phyloP scores from a whole-genome alignment of 495 filamentous ascomycete species.

The Penicillium bialowiezense region DNA sequence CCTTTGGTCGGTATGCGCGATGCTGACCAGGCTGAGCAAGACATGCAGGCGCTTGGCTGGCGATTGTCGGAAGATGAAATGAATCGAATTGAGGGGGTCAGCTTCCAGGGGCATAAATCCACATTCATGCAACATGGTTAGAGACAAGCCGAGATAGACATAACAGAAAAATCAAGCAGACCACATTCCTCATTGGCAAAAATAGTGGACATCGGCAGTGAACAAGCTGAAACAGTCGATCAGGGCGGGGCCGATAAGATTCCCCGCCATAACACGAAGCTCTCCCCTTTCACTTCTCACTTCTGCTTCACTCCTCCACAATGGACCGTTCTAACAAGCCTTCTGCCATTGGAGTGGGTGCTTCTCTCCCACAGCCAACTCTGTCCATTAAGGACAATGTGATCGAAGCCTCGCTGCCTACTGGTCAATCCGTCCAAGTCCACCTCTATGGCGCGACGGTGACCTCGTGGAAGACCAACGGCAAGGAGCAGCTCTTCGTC shows the following conservation, averaged over 20 bases:
- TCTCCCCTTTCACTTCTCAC: not conserved
- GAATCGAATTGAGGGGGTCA: slow-evolving; percentile 21
- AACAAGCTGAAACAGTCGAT: too few relatives aligned
- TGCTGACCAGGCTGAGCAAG: slow-evolving; percentile 21
- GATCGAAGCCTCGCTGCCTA: slow-evolving; percentile 72
- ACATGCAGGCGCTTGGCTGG: slow-evolving; percentile 29
- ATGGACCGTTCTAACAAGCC: slow-evolving; percentile 87
- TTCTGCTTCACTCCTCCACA: slow-evolving; percentile 1
- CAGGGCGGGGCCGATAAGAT: not conserved
- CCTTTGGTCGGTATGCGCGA: slow-evolving; percentile 20
- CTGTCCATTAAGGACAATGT: slow-evolving; percentile 67
- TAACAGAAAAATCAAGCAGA: too few relatives aligned
- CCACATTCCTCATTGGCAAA: too few relatives aligned
- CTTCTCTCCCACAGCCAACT: slow-evolving; percentile 60
- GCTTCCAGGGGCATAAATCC: slow-evolving; percentile 19
- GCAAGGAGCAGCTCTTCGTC: slow-evolving; percentile 85
- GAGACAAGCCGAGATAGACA: too few relatives aligned
- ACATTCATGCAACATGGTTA: slow-evolving; percentile 24
- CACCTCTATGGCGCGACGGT: slow-evolving; percentile 91
- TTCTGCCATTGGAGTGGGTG: slow-evolving; percentile 66
- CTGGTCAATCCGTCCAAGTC: slow-evolving; percentile 80
- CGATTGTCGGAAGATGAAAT: slow-evolving; percentile 24
- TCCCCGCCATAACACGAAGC: not conserved
- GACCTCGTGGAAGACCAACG: slow-evolving; percentile 82
- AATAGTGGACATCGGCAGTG: too few relatives aligned